These are phyloP conservation scores for Penicillium pulvis DNA, from an alignment of 495 filamentous ascomycete species.

Conservation along the genomic window DNA sequence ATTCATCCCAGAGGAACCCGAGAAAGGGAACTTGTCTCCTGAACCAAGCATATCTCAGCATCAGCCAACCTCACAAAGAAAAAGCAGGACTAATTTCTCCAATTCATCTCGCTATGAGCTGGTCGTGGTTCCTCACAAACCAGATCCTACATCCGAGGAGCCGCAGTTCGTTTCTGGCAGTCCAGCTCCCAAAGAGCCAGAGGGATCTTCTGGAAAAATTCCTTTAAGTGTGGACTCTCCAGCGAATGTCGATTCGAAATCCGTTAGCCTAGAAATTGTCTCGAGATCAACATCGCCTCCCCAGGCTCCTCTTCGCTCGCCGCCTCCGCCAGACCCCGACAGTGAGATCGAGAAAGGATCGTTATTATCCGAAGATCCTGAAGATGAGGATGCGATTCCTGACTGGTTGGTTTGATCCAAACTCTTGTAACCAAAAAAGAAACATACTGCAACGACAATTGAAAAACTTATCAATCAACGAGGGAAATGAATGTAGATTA, in stretches of 20 bases:
- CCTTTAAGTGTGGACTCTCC: conserved; percentile 33
- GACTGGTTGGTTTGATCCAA: conserved; percentile 56
- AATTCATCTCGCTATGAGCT: conserved; percentile 32
- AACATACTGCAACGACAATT: neutral
- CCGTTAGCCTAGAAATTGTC: conserved; percentile 30
- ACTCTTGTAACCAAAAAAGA: neutral
- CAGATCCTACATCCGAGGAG: neutral
- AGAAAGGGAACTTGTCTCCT: neutral
- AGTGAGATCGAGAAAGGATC: conserved; percentile 46
- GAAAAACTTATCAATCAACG: too few species aligned
- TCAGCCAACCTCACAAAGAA: neutral
- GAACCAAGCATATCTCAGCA: neutral
- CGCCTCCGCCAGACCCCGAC: conserved; percentile 26
- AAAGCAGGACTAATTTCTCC: neutral
- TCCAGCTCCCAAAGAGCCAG: conserved; percentile 1
- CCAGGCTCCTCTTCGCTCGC: conserved; percentile 9
- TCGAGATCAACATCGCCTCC: conserved; percentile 25
- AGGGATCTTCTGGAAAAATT: conserved; percentile 24
- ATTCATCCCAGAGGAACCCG: conserved; percentile 31
- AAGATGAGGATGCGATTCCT: conserved; percentile 68
- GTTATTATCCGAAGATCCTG: conserved; percentile 62
- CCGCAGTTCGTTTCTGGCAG: neutral
- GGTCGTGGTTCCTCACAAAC: conserved; percentile 32
- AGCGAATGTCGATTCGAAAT: conserved; percentile 22
- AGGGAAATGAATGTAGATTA: neutral